These are phyloP conservation scores for Dactylellina parvicollis DNA, from an alignment of 2,329 filamentous ascomycete species.

Conservation along the genomic window DNA sequence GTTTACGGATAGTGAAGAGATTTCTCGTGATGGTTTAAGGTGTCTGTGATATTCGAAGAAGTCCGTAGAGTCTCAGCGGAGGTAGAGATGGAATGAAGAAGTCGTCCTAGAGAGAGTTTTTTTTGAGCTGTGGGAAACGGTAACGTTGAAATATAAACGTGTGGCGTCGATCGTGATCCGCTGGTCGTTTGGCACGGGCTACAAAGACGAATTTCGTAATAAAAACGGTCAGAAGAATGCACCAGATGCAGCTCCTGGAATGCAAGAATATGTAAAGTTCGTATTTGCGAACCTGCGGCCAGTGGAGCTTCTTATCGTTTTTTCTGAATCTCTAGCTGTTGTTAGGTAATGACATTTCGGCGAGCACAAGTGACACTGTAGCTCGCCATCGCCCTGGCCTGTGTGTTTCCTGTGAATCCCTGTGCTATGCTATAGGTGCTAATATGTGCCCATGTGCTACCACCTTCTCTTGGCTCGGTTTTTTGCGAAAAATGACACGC, in stretches of 20 bases:
- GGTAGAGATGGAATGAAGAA: too few relatives aligned
- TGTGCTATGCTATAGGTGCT: conserved; percentile 46
- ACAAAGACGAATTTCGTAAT: too few relatives aligned
- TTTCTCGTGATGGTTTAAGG: not conserved
- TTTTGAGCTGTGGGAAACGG: too few relatives aligned
- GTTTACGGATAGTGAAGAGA: not conserved
- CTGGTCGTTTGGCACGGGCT: too few relatives aligned
- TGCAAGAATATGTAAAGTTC: not conserved
- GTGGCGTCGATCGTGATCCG: too few relatives aligned
- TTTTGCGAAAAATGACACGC: conserved; percentile 34
- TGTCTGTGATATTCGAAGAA: not conserved
- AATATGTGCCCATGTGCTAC: conserved; percentile 50
- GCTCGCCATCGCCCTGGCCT: conserved; percentile 49
- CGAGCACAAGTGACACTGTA: conserved; percentile 24
- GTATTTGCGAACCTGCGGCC: not conserved
- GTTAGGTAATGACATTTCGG: conserved; percentile 25
- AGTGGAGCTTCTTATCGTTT: conserved; percentile 18
- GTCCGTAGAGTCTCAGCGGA: too few relatives aligned
- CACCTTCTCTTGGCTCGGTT: conserved; percentile 43
- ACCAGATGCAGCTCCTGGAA: not conserved
- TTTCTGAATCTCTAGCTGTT: not conserved
- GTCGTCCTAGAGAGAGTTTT: too few relatives aligned
- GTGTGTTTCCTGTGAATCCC: conserved; percentile 7
- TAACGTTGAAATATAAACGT: too few relatives aligned
- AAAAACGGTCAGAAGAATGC: too few relatives aligned